These are phyloP conservation scores for Glycyrrhiza uralensis DNA, from an alignment of 306 rosid genomes.

Conservation along the genomic window DNA sequence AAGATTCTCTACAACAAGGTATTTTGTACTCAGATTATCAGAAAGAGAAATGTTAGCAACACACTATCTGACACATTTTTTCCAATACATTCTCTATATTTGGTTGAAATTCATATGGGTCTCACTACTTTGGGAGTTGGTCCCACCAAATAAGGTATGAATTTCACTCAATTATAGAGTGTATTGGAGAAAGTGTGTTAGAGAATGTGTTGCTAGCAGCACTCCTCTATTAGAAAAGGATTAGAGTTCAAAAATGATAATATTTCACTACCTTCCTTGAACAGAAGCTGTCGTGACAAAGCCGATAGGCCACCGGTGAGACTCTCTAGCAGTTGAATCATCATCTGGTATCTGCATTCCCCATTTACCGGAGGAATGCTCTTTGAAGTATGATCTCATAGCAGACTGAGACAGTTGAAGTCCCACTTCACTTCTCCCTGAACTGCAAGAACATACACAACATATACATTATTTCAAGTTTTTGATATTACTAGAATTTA, in stretches of 20 bases:
- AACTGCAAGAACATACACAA: slow-evolving; percentile 37
- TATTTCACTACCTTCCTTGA: slow-evolving; percentile 68
- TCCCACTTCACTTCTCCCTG: slow-evolving; percentile 39
- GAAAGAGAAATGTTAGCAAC: too few relatives aligned
- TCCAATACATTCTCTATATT: too few relatives aligned
- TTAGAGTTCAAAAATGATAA: slow-evolving; percentile 1
- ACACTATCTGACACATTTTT: too few relatives aligned
- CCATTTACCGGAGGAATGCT: slow-evolving; percentile 61
- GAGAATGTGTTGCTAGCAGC: too few relatives aligned
- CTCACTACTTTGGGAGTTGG: too few relatives aligned
- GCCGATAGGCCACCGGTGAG: slow-evolving; percentile 87
- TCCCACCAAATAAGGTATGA: too few relatives aligned
- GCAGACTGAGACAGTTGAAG: slow-evolving; percentile 64
- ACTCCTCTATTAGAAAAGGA: background rate
- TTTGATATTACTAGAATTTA: background rate
- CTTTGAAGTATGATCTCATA: slow-evolving; percentile 49
- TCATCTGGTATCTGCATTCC: slow-evolving; percentile 62
- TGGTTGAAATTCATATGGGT: too few relatives aligned
- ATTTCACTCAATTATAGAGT: too few relatives aligned
- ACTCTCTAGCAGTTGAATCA: slow-evolving; percentile 26
- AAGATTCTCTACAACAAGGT: slow-evolving; percentile 11
- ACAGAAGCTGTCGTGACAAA: slow-evolving; percentile 69
- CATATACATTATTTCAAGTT: background rate
- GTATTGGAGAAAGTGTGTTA: too few relatives aligned
- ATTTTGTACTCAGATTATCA: background rate